Evolutionary conservation across 1,139 yeast species (phyloP).

Genomic region (Debaryomycetaceae sp.): DNA sequence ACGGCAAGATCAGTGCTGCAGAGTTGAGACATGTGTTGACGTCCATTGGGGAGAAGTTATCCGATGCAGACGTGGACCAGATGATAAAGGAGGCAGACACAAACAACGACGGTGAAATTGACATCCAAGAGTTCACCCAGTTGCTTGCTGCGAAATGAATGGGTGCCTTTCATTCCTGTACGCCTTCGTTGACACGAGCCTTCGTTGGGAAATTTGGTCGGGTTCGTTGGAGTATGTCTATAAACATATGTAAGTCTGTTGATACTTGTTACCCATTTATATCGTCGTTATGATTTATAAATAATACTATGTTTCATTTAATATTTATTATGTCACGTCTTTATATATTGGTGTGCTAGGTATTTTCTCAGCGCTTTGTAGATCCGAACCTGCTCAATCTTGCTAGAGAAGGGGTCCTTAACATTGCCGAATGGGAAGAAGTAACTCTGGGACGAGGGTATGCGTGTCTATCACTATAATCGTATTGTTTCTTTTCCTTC

Average conservation of each 20-base stretch:
- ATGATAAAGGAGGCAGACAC: slow-evolving; percentile 96
- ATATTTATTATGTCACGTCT: not conserved
- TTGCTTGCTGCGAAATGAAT: slow-evolving; percentile 52
- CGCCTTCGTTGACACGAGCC: too few species aligned
- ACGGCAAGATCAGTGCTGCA: slow-evolving; percentile 93
- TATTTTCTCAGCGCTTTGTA: slow-evolving; percentile 13
- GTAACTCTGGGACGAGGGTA: slow-evolving; percentile 27
- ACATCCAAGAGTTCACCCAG: slow-evolving; percentile 91
- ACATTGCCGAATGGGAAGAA: slow-evolving; percentile 18
- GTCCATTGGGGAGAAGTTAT: slow-evolving; percentile 91
- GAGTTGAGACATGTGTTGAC: slow-evolving; percentile 96
- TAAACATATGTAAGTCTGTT: too few species aligned
- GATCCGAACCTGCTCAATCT: slow-evolving; percentile 22
- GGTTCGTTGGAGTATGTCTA: too few species aligned
- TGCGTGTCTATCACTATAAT: slow-evolving; percentile 28
- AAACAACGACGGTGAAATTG: slow-evolving; percentile 94
- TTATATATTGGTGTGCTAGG: not conserved
- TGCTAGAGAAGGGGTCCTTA: slow-evolving; percentile 15
- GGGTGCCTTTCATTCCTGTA: too few species aligned
- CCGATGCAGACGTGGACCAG: slow-evolving; percentile 94
- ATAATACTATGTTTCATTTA: not conserved
- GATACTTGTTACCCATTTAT: not conserved
- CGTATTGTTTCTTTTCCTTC: slow-evolving; percentile 9
- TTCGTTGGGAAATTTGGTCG: too few species aligned
- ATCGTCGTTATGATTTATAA: not conserved